A percentile compares a stretch with the other conserved stretches of the same genome.
phyloP scores from a whole-genome alignment of 352 stramenopile species.

The Pythium graminicola region DNA sequence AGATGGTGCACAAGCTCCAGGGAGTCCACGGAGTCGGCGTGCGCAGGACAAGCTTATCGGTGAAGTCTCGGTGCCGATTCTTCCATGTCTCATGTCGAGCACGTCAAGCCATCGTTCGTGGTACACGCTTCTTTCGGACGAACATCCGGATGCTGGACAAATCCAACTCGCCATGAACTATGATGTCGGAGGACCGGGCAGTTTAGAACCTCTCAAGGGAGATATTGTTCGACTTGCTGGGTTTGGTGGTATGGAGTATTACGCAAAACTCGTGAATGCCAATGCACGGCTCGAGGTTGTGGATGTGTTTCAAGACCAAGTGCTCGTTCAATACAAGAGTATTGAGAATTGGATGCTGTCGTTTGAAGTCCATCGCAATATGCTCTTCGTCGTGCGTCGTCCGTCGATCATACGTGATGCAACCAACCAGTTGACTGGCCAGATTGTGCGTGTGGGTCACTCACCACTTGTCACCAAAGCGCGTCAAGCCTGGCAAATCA shows the following conservation, averaged over 20 bases:
- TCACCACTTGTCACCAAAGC: slow-evolving; percentile 35
- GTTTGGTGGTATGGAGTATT: slow-evolving; percentile 64
- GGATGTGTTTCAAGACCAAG: slow-evolving; percentile 59
- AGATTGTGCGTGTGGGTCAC: slow-evolving; percentile 44
- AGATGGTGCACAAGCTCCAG: slow-evolving; percentile 4
- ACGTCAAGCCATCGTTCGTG: slow-evolving; percentile 48
- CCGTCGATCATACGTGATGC: slow-evolving; percentile 50
- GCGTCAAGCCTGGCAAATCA: slow-evolving; percentile 36
- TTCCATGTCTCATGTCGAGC: slow-evolving; percentile 53
- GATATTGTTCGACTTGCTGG: slow-evolving; percentile 53
- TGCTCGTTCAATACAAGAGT: slow-evolving; percentile 48
- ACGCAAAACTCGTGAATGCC: slow-evolving; percentile 48
- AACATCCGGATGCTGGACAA: slow-evolving; percentile 45
- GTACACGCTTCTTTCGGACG: slow-evolving; percentile 49
- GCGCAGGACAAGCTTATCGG: slow-evolving; percentile 46
- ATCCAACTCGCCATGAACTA: slow-evolving; percentile 56
- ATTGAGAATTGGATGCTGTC: slow-evolving; percentile 52
- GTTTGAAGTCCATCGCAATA: slow-evolving; percentile 63
- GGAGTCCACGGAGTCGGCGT: slow-evolving; percentile 5
- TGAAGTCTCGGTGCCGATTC: slow-evolving; percentile 43
- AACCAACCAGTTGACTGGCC: slow-evolving; percentile 43
- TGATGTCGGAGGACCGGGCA: slow-evolving; percentile 44
- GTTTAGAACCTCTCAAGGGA: slow-evolving; percentile 39
- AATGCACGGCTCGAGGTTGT: slow-evolving; percentile 48
- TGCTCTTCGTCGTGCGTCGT: slow-evolving; percentile 54